Evolutionary conservation across 306 rosid species (phyloP), one percentile per base, ranked within the genome.

Genomic region (Vicia sativa): DNA sequence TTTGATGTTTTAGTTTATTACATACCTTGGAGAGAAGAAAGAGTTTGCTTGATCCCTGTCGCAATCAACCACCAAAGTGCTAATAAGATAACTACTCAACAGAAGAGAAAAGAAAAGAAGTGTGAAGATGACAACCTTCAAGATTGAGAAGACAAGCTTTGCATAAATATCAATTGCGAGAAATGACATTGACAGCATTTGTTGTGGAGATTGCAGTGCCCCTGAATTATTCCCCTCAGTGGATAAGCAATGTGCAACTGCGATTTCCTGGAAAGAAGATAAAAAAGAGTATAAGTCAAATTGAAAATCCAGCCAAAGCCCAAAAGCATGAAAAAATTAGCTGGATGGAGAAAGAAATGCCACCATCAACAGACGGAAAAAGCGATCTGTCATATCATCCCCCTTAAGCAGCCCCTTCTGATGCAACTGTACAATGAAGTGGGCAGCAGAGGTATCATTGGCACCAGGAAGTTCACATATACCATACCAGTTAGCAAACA

Each of bases 81-180:
- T 55, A 50, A 56, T 14, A 42, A 74, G 73, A 57, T 60, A 54
- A 60, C 43, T 15, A 14, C 18, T 44, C 15, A 44, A 65, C 16
- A 23, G 1, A 54, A 48, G n/a, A 29, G 37, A 55, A 34, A 16
- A 29, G 8, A 34, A 53, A 46, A 49, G 3, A 50, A 13, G 34
- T 46, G 34, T 4, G 63, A 11, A 42, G 55, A 9, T 25, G 8
- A 61, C 64, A 62, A 92, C 99, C 97, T 95, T 91, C 78, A 95
- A 66, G 78, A 91, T 88, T 14, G 90, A 81, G 81, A 74, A 82
- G 57, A 95, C 88, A 69, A 95, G 93, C 74, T 85, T 90, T 7
- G 95, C 88, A 78, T 90, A 95, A 59, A 81, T 77, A 77, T 95
- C 99, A 81, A 95, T 84, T 45, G 97, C 88, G 63, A 90, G 89